A percentile compares a stretch with the other conserved stretches of the same genome.
Evolutionary conservation across 1,139 yeast species (phyloP).

Genomic region (Debaryomyces nepalensis): DNA sequence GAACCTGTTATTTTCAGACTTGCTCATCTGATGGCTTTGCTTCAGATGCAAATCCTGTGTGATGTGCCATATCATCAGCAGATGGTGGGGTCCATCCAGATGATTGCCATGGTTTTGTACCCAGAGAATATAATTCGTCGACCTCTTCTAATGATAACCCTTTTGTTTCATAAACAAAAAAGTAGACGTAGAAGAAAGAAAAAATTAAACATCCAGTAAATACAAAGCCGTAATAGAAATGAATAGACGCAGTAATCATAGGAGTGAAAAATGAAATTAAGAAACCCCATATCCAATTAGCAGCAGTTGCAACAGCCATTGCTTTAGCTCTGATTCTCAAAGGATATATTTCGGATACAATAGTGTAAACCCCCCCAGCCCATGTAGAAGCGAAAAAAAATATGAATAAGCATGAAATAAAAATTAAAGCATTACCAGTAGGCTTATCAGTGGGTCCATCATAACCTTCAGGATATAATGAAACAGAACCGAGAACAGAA

Average conservation of each 20-base stretch:
- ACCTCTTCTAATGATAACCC: constrained; percentile 70
- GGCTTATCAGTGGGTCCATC: constrained; percentile 36
- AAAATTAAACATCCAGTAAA: constrained; percentile 70
- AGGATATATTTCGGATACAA: constrained; percentile 79
- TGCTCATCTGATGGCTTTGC: constrained; percentile 32
- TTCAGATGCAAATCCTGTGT: constrained; percentile 34
- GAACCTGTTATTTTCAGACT: constrained; percentile 18
- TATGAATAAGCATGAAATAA: constrained; percentile 75
- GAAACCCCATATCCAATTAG: constrained; percentile 83
- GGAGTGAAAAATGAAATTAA: constrained; percentile 76
- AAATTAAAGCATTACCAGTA: constrained; percentile 75
- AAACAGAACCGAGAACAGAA: constrained; percentile 61
- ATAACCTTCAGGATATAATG: constrained; percentile 57
- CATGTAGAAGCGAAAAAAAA: constrained; percentile 84
- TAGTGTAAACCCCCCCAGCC: constrained; percentile 84
- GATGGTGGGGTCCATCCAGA: constrained; percentile 47
- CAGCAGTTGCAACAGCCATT: constrained; percentile 73
- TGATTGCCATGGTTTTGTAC: constrained; percentile 52
- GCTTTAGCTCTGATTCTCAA: constrained; percentile 79
- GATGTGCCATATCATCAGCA: constrained; percentile 33
- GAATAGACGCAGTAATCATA: constrained; percentile 55
- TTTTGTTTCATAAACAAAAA: constrained; percentile 67
- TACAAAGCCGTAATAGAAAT: constrained; percentile 67
- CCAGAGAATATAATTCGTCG: constrained; percentile 61
- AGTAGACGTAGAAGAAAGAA: constrained; percentile 58